Conservation (phyloP, 2,329 filamentous ascomycete species). For the Ophiostoma montium region DNA sequence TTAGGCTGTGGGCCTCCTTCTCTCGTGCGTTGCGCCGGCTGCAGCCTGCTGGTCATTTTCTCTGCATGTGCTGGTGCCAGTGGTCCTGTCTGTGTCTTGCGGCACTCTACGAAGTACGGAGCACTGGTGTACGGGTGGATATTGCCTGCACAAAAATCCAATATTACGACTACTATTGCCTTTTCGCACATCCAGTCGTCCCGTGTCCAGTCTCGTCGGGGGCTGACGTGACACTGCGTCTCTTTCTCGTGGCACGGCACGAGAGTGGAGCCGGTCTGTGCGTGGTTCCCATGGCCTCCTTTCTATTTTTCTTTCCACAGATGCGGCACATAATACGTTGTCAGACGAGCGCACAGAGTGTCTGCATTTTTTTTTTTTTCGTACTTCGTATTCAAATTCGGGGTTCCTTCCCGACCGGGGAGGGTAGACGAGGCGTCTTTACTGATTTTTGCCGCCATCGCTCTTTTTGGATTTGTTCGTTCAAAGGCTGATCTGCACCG, state of each 20-base stretch:
- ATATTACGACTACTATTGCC: too few species aligned
- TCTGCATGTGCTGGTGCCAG: background rate
- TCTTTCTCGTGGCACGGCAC: too few species aligned
- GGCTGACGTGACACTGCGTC: too few species aligned
- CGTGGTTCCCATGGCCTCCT: background rate
- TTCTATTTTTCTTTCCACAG: background rate
- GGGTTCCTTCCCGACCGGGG: too few species aligned
- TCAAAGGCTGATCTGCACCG: too few species aligned
- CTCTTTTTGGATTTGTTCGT: too few species aligned
- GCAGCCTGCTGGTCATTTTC: background rate
- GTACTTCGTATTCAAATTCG: too few species aligned
- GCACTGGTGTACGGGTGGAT: background rate
- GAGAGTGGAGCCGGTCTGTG: background rate
- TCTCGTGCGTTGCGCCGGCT: conserved; percentile 3
- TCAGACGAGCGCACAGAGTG: conserved; percentile 1
- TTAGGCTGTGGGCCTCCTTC: background rate
- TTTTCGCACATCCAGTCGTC: background rate
- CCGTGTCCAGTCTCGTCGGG: background rate
- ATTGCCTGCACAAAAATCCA: too few species aligned
- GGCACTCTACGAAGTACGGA: background rate
- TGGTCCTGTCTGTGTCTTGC: background rate
- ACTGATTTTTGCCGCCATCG: too few species aligned
- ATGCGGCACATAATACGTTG: conserved; percentile 1
- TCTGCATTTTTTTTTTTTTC: too few species aligned
- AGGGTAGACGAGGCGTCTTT: too few species aligned